Evolutionary conservation across 495 filamentous ascomycete genomes (phyloP).

Genomic region (Xylaria palmicola): DNA sequence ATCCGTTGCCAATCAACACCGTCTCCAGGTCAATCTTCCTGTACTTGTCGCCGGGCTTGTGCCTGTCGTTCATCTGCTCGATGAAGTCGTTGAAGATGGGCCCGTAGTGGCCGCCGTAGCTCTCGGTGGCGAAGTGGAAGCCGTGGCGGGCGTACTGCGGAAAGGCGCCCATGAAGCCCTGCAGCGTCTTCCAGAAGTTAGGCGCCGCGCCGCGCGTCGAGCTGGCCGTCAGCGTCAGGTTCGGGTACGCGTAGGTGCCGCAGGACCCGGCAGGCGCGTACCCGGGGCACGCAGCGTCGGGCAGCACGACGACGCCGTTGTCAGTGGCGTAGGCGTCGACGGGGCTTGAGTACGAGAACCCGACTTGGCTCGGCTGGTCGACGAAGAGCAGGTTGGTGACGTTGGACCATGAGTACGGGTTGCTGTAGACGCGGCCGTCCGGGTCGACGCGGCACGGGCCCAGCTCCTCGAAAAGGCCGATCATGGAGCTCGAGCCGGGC

Average conservation of each 20-base stretch:
- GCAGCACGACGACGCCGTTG: slow-evolving; percentile 37
- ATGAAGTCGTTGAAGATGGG: slow-evolving; percentile 65
- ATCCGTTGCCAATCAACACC: slow-evolving; percentile 50
- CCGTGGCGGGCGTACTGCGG: slow-evolving; percentile 56
- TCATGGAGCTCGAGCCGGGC: slow-evolving; percentile 60
- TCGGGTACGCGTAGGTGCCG: slow-evolving; percentile 55
- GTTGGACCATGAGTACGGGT: slow-evolving; percentile 61
- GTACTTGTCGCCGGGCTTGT: slow-evolving; percentile 47
- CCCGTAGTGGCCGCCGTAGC: slow-evolving; percentile 67
- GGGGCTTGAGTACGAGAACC: slow-evolving; percentile 58
- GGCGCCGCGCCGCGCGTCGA: slow-evolving; percentile 55
- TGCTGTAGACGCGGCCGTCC: slow-evolving; percentile 48
- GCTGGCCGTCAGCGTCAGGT: slow-evolving; percentile 52
- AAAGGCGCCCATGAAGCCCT: slow-evolving; percentile 65
- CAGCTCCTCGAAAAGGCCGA: slow-evolving; percentile 61
- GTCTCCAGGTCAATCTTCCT: slow-evolving; percentile 54
- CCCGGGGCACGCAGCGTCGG: slow-evolving; percentile 52
- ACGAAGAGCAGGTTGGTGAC: slow-evolving; percentile 60
- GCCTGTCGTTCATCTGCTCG: slow-evolving; percentile 65
- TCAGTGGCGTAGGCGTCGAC: slow-evolving; percentile 47
- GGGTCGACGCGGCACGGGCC: slow-evolving; percentile 60
- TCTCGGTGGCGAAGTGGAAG: slow-evolving; percentile 61
- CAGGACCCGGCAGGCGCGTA: slow-evolving; percentile 49
- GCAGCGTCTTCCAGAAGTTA: slow-evolving; percentile 58
- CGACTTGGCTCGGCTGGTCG: slow-evolving; percentile 60